Evolutionary conservation across 345 rosid genomes (phyloP).

Genomic region (Eutrema heterophyllum): DNA sequence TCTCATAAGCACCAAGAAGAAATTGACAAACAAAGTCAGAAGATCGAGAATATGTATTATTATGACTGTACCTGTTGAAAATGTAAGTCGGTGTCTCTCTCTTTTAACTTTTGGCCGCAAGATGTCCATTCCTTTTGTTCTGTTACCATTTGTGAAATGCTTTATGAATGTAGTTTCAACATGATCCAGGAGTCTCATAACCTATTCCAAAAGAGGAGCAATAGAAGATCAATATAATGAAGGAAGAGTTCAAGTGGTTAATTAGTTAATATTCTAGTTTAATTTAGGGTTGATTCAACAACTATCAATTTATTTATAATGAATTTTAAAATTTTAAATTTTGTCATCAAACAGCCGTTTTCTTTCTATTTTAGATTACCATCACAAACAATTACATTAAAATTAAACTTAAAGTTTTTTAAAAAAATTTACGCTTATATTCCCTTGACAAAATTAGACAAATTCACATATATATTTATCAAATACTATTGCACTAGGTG

Average conservation of each 20-base stretch:
- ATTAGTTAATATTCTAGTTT: neutral
- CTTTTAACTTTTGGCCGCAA: conserved; percentile 49
- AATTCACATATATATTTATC: neutral
- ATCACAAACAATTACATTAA: neutral
- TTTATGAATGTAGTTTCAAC: conserved; percentile 54
- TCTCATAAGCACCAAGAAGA: neutral
- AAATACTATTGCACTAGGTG: neutral
- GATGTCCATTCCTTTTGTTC: conserved; percentile 50
- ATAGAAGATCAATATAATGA: neutral
- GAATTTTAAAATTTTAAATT: too few relatives aligned
- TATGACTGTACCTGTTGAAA: conserved; percentile 40
- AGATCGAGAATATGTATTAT: conserved; percentile 1
- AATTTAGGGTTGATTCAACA: neutral
- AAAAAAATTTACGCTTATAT: too few relatives aligned
- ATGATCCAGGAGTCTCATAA: conserved; percentile 45
- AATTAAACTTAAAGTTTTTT: too few relatives aligned
- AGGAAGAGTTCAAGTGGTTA: neutral
- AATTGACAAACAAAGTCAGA: neutral
- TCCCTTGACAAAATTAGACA: neutral
- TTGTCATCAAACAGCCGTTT: neutral
- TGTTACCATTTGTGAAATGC: conserved; percentile 67
- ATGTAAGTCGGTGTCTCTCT: conserved; percentile 59
- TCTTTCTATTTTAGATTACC: neutral
- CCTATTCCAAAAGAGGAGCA: conserved; percentile 35
- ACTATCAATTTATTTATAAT: neutral